phyloP scores from a whole-genome alignment of 2,329 filamentous ascomycete species.

The Penicillium sp. region DNA sequence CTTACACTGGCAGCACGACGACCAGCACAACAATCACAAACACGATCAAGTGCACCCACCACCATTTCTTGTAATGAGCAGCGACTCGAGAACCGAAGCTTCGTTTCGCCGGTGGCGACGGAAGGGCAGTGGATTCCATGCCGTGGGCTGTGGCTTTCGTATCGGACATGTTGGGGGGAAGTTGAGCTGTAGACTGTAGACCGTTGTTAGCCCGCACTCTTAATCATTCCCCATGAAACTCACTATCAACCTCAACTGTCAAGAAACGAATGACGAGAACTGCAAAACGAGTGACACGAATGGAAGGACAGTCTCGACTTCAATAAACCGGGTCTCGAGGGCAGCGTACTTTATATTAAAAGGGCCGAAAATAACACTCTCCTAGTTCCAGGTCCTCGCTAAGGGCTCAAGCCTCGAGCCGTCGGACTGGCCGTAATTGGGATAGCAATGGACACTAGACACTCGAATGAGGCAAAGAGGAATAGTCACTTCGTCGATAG shows the following conservation, averaged over 20 bases:
- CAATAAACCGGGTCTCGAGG: not conserved
- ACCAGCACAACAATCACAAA: constrained; percentile 58
- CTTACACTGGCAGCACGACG: constrained; percentile 61
- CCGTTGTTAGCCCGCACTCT: too few relatives aligned
- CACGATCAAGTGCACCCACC: constrained; percentile 59
- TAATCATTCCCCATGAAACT: too few relatives aligned
- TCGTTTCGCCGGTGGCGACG: constrained; percentile 19
- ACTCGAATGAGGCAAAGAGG: constrained; percentile 1
- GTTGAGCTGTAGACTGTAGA: not conserved
- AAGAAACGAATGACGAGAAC: not conserved
- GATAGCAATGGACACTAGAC: not conserved
- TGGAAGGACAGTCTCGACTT: not conserved
- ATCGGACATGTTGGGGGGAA: constrained; percentile 22
- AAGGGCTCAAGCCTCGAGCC: not conserved
- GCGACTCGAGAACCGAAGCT: constrained; percentile 31
- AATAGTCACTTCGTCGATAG: not conserved
- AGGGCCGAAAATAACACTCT: not conserved
- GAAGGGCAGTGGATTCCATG: constrained; percentile 19
- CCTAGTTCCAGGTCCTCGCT: not conserved
- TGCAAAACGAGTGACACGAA: constrained; percentile 10
- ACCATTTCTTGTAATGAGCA: constrained; percentile 51
- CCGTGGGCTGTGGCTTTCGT: constrained; percentile 26
- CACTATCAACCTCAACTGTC: not conserved
- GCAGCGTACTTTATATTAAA: constrained; percentile 8
- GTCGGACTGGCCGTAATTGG: not conserved